These are phyloP conservation scores for Priceomyces melissophilus DNA, from an alignment of 805 yeast genomes.

Conservation along the genomic window DNA sequence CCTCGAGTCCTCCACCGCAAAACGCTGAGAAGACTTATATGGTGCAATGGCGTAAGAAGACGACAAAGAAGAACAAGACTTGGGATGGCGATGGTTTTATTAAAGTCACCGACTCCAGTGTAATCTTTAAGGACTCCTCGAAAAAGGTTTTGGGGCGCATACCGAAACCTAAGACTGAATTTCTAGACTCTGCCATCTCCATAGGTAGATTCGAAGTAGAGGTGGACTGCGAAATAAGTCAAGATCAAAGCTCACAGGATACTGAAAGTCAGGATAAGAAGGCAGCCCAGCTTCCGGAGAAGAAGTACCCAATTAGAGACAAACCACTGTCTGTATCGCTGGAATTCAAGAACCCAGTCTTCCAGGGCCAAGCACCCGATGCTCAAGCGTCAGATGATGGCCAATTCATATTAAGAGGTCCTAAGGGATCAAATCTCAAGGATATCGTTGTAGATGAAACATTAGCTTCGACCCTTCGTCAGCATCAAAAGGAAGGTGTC, in stretches of 20 bases:
- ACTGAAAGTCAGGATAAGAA: too few relatives aligned
- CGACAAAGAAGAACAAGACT: conserved; percentile 77
- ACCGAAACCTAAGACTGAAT: conserved; percentile 17
- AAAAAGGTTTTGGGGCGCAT: conserved; percentile 17
- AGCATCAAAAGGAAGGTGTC: conserved; percentile 87
- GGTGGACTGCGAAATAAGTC: conserved; percentile 44
- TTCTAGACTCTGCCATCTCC: conserved; percentile 3
- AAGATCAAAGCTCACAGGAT: too few relatives aligned
- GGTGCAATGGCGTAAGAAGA: conserved; percentile 67
- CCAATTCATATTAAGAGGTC: too few relatives aligned
- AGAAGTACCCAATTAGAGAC: too few relatives aligned
- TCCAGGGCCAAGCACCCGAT: not conserved
- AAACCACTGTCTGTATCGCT: too few relatives aligned
- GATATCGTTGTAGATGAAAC: conserved; percentile 63
- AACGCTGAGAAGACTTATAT: conserved; percentile 11
- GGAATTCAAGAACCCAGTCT: conserved; percentile 1
- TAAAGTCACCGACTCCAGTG: conserved; percentile 21
- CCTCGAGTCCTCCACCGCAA: not conserved
- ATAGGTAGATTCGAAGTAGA: conserved; percentile 64
- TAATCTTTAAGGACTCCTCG: conserved; percentile 25
- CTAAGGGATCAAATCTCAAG: conserved; percentile 1
- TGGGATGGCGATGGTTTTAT: conserved; percentile 93
- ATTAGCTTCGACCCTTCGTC: conserved; percentile 54
- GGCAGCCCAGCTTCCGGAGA: too few relatives aligned
- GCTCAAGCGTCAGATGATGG: too few relatives aligned